phyloP scores from a whole-genome alignment of 805 yeast genomes.

The Candida wancherniae region DNA sequence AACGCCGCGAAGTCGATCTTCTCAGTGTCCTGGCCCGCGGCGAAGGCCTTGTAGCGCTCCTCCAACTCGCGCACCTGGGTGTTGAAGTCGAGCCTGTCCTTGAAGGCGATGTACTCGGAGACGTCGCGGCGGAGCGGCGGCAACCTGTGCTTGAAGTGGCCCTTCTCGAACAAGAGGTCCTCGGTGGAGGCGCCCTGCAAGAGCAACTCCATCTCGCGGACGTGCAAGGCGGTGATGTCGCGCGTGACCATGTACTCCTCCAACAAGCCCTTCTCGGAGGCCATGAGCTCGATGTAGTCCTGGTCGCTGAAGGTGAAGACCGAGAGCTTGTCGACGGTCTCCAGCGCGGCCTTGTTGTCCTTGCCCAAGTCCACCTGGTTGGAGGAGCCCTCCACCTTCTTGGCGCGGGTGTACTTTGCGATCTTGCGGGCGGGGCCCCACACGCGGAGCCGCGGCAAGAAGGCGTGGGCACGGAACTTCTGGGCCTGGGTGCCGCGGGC shows the following conservation, averaged over 20 bases:
- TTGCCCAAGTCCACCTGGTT: slow-evolving; percentile 17
- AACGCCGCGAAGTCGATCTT: too few relatives aligned
- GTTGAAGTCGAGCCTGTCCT: slow-evolving; percentile 4
- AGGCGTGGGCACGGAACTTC: slow-evolving; percentile 5
- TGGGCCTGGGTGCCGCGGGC: slow-evolving; percentile 2
- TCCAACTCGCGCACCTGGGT: slow-evolving; percentile 5
- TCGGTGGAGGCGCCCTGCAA: slow-evolving; percentile 8
- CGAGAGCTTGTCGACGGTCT: slow-evolving; percentile 2
- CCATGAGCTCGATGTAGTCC: slow-evolving; percentile 26
- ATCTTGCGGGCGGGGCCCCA: slow-evolving; percentile 10
- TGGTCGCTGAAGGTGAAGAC: slow-evolving; percentile 18
- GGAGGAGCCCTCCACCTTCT: slow-evolving; percentile 5
- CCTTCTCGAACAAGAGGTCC: slow-evolving; percentile 7
- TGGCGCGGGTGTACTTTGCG: slow-evolving; percentile 22
- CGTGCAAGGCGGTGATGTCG: slow-evolving; percentile 25
- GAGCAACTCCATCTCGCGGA: slow-evolving; percentile 19
- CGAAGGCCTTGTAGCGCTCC: slow-evolving; percentile 2
- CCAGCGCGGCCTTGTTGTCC: slow-evolving; percentile 2
- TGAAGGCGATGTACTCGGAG: slow-evolving; percentile 3
- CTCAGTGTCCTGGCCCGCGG: slow-evolving; percentile 2
- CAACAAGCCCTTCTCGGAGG: slow-evolving; percentile 20
- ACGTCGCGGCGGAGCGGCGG: slow-evolving; percentile 14
- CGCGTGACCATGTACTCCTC: slow-evolving; percentile 22
- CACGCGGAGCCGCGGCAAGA: slow-evolving; percentile 11
- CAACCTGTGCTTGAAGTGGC: slow-evolving; percentile 3